Percentiles rank a stretch among this genome's conserved stretches.
phyloP scores from a whole-genome alignment of 2,329 filamentous ascomycete genomes.

The Aspergillus chevalieri region DNA sequence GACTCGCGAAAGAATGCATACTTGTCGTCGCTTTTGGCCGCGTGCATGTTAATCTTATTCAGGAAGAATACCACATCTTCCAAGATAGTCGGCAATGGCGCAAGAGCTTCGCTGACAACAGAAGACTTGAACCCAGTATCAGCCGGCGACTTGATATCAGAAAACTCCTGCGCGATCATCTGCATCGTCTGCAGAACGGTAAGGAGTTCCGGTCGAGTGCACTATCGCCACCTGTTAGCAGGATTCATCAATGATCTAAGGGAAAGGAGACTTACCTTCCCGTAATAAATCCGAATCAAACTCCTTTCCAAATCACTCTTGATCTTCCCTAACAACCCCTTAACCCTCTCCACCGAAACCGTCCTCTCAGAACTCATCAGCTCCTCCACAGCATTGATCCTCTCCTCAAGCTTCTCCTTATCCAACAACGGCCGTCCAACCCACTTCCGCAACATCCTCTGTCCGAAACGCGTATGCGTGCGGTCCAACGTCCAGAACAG shows the following conservation, averaged over 20 bases:
- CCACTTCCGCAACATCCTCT: conserved; percentile 86
- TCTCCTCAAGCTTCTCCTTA: conserved; percentile 64
- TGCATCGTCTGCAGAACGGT: conserved; percentile 80
- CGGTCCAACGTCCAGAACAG: conserved; percentile 94
- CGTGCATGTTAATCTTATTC: conserved; percentile 75
- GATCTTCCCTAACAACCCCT: conserved; percentile 62
- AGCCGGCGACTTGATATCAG: conserved; percentile 56
- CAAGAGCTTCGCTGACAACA: conserved; percentile 65
- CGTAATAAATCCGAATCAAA: conserved; percentile 93
- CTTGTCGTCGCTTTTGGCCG: conserved; percentile 83
- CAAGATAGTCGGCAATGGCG: conserved; percentile 68
- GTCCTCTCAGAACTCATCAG: conserved; percentile 64
- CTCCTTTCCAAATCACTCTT: conserved; percentile 85
- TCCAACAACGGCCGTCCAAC: conserved; percentile 85
- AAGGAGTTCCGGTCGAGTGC: conserved; percentile 79
- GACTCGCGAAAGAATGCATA: conserved; percentile 87
- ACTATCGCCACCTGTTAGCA: conserved; percentile 39
- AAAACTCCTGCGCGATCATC: conserved; percentile 70
- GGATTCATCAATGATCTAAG: neutral
- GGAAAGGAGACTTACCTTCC: conserved; percentile 51
- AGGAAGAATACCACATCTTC: conserved; percentile 68
- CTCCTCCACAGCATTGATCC: conserved; percentile 80
- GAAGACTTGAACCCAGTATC: conserved; percentile 67
- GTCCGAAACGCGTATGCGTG: conserved; percentile 83
- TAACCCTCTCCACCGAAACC: conserved; percentile 65